Conservation (phyloP, 2,329 filamentous ascomycete genomes). For the Bipolaris oryzae region DNA sequence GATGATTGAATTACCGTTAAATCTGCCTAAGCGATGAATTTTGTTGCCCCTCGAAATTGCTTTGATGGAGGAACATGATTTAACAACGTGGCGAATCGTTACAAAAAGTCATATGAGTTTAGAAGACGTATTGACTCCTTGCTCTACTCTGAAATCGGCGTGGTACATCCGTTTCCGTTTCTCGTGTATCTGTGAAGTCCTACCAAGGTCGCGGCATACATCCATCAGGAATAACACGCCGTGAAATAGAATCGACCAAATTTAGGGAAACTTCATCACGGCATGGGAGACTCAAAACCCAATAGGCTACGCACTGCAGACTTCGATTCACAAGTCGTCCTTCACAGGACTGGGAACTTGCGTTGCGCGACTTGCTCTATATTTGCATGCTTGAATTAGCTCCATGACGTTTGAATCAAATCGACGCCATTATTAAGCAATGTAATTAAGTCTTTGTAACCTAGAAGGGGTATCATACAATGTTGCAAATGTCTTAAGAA, state of each 20-base stretch:
- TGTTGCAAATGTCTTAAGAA: background rate
- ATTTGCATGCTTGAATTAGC: no score
- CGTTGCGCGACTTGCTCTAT: no score
- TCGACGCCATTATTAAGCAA: no score
- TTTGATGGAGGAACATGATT: background rate
- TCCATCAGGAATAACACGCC: background rate
- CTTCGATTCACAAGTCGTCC: background rate
- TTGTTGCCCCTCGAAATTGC: background rate
- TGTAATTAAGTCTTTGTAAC: background rate
- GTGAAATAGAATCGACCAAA: no score
- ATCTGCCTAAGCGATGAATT: background rate
- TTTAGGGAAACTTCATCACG: no score
- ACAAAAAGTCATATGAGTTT: background rate
- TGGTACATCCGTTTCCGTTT: background rate
- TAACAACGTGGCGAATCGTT: background rate
- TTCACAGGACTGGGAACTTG: background rate
- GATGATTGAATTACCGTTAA: background rate
- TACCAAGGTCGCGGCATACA: background rate
- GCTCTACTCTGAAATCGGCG: background rate
- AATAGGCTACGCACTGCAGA: background rate
- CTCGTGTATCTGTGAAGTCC: background rate
- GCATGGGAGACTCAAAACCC: background rate
- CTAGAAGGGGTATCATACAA: slow-evolving; percentile 6
- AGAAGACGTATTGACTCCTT: background rate
- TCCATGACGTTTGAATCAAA: no score